Evolutionary conservation across 768 basidiomycete species (phyloP).

Genomic region (Collybia sp.): DNA sequence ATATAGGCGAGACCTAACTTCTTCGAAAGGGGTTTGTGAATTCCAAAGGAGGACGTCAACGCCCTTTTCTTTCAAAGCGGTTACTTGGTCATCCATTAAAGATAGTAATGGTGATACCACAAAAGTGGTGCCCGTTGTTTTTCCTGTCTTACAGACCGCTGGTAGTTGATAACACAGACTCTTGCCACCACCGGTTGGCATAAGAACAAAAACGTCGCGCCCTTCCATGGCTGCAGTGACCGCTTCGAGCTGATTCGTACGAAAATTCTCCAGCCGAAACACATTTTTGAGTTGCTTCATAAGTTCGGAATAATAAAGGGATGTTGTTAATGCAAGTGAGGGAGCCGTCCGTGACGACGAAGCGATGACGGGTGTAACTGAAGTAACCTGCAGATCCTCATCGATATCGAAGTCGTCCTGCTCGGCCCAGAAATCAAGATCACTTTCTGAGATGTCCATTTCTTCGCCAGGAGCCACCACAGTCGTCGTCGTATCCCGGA

Average conservation of each 20-base stretch:
- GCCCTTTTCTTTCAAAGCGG: slow-evolving; percentile 54
- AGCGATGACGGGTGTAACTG: too few relatives aligned
- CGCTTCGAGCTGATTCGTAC: slow-evolving; percentile 82
- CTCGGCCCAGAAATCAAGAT: too few relatives aligned
- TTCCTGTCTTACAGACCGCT: slow-evolving; percentile 70
- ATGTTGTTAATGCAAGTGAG: slow-evolving; percentile 5
- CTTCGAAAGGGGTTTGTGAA: slow-evolving; percentile 39
- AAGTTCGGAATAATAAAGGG: slow-evolving; percentile 45
- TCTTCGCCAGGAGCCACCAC: too few relatives aligned
- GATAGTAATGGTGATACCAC: slow-evolving; percentile 88
- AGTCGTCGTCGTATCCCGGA: too few relatives aligned
- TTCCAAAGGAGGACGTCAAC: slow-evolving; percentile 71
- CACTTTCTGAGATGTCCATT: too few relatives aligned
- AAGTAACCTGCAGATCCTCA: too few relatives aligned
- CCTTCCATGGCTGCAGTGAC: slow-evolving; percentile 77
- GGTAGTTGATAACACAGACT: slow-evolving; percentile 89
- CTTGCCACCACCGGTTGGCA: slow-evolving; percentile 96
- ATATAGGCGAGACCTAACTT: slow-evolving; percentile 40
- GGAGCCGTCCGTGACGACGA: slow-evolving; percentile 6
- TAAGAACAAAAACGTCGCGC: slow-evolving; percentile 88
- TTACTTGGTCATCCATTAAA: slow-evolving; percentile 88
- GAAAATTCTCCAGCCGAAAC: slow-evolving; percentile 68
- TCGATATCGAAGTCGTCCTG: too few relatives aligned
- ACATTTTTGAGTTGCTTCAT: slow-evolving; percentile 44
- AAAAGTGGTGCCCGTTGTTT: slow-evolving; percentile 77